Evolutionary conservation across 441 rosid genomes (phyloP).

Genomic region (Pelargonium australe): DNA sequence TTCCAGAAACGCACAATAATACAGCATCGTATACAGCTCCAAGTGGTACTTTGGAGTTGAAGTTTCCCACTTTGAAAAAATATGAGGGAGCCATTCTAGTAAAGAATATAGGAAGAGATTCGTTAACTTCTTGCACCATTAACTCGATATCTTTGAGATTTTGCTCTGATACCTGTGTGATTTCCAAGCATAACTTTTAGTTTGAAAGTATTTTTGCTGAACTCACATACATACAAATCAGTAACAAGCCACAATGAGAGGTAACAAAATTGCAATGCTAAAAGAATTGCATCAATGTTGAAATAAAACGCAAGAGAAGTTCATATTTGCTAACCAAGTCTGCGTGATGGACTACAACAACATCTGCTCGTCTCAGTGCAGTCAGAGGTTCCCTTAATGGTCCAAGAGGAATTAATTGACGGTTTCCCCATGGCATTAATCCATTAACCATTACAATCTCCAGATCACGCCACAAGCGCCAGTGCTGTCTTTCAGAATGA

Average conservation of each 20-base stretch:
- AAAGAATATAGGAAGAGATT: slow-evolving; percentile 47
- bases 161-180: slow-evolving; percentile 43
- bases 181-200: slow-evolving; percentile 16
- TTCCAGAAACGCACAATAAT: slow-evolving; percentile 66
- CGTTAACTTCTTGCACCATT: slow-evolving; percentile 40
- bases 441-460: slow-evolving; percentile 88
- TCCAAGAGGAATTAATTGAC: slow-evolving; percentile 58
- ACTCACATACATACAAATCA: background rate
- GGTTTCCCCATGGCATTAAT: slow-evolving; percentile 71
- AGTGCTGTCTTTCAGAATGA: slow-evolving; percentile 52
- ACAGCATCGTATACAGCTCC: slow-evolving; percentile 27
- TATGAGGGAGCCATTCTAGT: slow-evolving; percentile 52
- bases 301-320: background rate
- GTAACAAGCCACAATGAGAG: background rate
- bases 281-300: slow-evolving; percentile 7
- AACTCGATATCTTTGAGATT: slow-evolving; percentile 41
- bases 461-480: slow-evolving; percentile 67
- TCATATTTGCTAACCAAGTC: slow-evolving; percentile 45
- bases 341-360: slow-evolving; percentile 64
- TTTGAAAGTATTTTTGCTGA: background rate
- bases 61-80: slow-evolving; percentile 48
- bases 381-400: slow-evolving; percentile 73
- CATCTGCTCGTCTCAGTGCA: slow-evolving; percentile 57
- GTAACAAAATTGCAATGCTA: background rate
- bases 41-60: slow-evolving; percentile 32